Percentiles rank a stretch among this genome's conserved stretches.
phyloP scores from a whole-genome alignment of 257 asterid genomes.

The Primulina huaijiensis region DNA sequence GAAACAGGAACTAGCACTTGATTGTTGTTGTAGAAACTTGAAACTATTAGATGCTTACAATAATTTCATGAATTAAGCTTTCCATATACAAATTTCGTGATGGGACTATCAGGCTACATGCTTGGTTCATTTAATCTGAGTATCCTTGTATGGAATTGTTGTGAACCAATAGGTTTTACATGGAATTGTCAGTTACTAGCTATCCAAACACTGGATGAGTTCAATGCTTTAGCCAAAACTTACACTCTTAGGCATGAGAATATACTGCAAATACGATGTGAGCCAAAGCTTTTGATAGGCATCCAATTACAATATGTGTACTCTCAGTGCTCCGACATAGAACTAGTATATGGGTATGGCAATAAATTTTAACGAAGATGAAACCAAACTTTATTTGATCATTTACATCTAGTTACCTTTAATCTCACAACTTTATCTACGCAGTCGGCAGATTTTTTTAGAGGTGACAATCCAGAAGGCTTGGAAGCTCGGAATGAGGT shows the following conservation, averaged over 20 bases:
- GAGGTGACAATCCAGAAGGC: constrained; percentile 97
- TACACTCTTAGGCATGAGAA: not conserved
- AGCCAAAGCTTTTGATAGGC: no score
- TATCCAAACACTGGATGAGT: not conserved
- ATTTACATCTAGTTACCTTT: constrained; percentile 18
- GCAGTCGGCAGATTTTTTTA: constrained; percentile 94
- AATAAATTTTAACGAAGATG: not conserved
- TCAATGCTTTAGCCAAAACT: not conserved
- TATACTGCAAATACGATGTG: no score
- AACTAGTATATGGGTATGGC: constrained; percentile 2
- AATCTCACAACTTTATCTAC: constrained; percentile 29
- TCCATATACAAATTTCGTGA: no score
- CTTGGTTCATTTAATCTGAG: not conserved
- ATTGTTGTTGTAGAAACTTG: no score
- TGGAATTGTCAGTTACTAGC: not conserved
- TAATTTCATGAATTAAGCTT: no score
- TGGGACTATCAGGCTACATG: no score
- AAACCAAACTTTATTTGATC: constrained; percentile 19
- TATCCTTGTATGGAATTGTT: not conserved
- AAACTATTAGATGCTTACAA: no score
- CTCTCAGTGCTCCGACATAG: not conserved
- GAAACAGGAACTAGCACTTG: no score
- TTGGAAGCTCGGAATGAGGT: constrained; percentile 99
- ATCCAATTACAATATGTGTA: not conserved
- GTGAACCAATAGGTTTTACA: not conserved